phyloP scores from a whole-genome alignment of 768 basidiomycete genomes.

The Boletus rubroflammeus region DNA sequence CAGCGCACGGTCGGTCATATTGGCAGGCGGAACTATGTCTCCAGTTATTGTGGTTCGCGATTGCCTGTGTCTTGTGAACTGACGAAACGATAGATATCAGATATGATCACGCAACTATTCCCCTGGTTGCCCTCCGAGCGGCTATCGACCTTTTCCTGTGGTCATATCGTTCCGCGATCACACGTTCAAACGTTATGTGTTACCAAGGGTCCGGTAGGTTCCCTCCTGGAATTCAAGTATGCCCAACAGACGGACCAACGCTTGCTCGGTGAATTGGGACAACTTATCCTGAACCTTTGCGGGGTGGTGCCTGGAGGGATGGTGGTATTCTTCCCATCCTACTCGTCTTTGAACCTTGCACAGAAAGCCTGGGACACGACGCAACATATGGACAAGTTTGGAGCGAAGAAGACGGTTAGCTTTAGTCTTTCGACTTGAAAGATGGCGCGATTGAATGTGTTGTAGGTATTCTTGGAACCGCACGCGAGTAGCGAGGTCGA shows the following conservation, averaged over 20 bases:
- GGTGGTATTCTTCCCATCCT: constrained; percentile 94
- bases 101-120: constrained; percentile 81
- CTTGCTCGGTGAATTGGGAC: constrained; percentile 80
- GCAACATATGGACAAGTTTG: constrained; percentile 60
- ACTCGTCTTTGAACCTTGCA: constrained; percentile 70
- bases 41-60: constrained; percentile 56
- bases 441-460: not conserved
- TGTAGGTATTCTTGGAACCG: constrained; percentile 87
- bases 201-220: constrained; percentile 69
- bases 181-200: constrained; percentile 78
- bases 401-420: constrained; percentile 69
- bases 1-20: constrained; percentile 74
- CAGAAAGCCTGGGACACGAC: constrained; percentile 62
- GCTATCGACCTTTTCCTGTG: constrained; percentile 83
- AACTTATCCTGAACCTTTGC: constrained; percentile 75
- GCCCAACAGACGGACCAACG: constrained; percentile 61
- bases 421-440: not conserved
- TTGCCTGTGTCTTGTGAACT: not conserved
- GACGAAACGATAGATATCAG: constrained; percentile 62
- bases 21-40: constrained; percentile 98
- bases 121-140: constrained; percentile 54
- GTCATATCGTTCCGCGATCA: constrained; percentile 81
- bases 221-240: constrained; percentile 77
- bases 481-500: constrained; percentile 72
- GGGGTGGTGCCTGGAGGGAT: constrained; percentile 81